Conservation (phyloP, 1,139 yeast genomes). For the Suhomyces yuchorum region DNA sequence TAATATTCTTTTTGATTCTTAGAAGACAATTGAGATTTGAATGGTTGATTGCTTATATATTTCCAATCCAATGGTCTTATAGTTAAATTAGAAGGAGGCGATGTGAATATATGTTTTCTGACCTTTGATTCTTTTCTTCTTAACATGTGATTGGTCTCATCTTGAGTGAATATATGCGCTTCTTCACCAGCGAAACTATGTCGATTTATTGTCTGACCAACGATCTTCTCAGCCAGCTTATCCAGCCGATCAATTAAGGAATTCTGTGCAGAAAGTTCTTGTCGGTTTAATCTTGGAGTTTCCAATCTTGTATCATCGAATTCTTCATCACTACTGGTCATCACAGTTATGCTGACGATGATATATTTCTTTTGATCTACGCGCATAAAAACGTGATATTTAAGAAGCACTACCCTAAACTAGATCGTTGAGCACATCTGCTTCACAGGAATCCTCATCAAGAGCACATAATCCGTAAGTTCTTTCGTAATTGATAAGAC, state of each 20-base stretch:
- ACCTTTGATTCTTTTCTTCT: not conserved
- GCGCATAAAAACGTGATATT: not conserved
- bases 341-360: not conserved
- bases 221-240: not conserved
- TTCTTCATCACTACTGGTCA: constrained; percentile 20
- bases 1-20: not conserved
- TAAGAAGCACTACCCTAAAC: not conserved
- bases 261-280: constrained; percentile 3
- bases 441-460: constrained; percentile 52
- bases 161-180: not conserved
- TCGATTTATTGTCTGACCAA: not conserved
- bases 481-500: constrained; percentile 74
- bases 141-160: not conserved
- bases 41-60: not conserved
- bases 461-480: constrained; percentile 56
- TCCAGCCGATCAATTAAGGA: not conserved
- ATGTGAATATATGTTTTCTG: not conserved
- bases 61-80: constrained; percentile 12
- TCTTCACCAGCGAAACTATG: not conserved
- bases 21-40: not conserved
- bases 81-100: constrained; percentile 17
- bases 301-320: constrained; percentile 22
- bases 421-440: constrained; percentile 57
- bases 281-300: constrained; percentile 15
- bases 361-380: not conserved